Evolutionary conservation across 805 yeast genomes (phyloP).

Genomic region (Saccharomyces paradoxus): DNA sequence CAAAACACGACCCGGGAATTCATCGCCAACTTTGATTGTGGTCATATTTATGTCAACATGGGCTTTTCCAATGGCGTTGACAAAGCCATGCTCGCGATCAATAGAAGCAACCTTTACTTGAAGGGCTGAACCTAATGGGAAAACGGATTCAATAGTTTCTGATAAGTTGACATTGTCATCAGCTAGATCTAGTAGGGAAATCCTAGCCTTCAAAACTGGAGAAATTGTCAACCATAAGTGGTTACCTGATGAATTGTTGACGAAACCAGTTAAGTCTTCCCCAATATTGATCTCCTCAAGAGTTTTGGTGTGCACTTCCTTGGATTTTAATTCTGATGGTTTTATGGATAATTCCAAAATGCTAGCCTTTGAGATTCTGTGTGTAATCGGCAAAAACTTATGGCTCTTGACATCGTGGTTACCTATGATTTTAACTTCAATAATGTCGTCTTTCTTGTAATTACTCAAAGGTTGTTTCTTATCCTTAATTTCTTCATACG

Average conservation of each 20-base stretch:
- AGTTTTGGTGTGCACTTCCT: constrained; percentile 27
- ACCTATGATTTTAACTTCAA: constrained; percentile 67
- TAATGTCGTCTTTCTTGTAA: constrained; percentile 49
- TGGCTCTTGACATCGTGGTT: constrained; percentile 64
- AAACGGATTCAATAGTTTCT: constrained; percentile 44
- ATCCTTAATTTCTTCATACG: constrained; percentile 47
- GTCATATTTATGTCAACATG: constrained; percentile 33
- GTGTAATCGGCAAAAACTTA: constrained; percentile 57
- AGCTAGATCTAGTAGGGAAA: constrained; percentile 56
- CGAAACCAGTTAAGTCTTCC: constrained; percentile 46
- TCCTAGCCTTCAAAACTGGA: constrained; percentile 58
- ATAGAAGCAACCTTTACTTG: constrained; percentile 45
- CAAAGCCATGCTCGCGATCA: constrained; percentile 46
- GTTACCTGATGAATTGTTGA: constrained; percentile 56
- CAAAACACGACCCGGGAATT: constrained; percentile 54
- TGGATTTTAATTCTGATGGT: constrained; percentile 31
- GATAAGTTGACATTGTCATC: constrained; percentile 41
- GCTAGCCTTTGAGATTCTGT: constrained; percentile 44
- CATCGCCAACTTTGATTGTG: constrained; percentile 47
- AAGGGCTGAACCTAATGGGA: constrained; percentile 68
- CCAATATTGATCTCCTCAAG: constrained; percentile 43
- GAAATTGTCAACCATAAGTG: constrained; percentile 61
- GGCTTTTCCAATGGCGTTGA: constrained; percentile 43
- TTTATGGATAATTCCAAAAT: constrained; percentile 60
- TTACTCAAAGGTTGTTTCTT: constrained; percentile 47